A percentile compares a stretch with the other conserved stretches of the same genome.
Evolutionary conservation across 805 yeast species (phyloP).

Genomic region (Cyberlindnera samutprakarnensis): DNA sequence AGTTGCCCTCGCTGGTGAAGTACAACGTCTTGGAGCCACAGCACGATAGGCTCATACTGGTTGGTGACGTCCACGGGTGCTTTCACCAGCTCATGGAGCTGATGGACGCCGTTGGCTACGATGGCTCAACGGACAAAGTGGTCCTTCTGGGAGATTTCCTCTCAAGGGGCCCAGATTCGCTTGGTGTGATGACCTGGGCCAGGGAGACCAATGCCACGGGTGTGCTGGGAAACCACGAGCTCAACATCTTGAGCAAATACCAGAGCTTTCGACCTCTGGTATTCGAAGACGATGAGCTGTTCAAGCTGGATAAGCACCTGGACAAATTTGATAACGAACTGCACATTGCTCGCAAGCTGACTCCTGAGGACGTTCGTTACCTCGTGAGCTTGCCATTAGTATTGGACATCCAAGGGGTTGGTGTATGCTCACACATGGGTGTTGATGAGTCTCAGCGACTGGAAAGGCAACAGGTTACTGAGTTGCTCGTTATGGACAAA

Average conservation of each 20-base stretch:
- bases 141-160: conserved; percentile 79
- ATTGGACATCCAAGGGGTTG: conserved; percentile 49
- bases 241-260: conserved; percentile 58
- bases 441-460: conserved; percentile 4
- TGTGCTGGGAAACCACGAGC: conserved; percentile 86
- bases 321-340: conserved; percentile 12
- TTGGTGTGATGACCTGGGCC: conserved; percentile 60
- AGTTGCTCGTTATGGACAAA: conserved; percentile 60
- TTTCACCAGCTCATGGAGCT: conserved; percentile 46
- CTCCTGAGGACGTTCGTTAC: conserved; percentile 53
- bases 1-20: conserved; percentile 3
- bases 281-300: conserved; percentile 13
- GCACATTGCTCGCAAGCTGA: conserved; percentile 24
- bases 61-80: conserved; percentile 90
- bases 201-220: conserved; percentile 56
- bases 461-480: conserved; percentile 45
- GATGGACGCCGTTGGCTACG: conserved; percentile 40
- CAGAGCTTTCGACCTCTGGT: conserved; percentile 31
- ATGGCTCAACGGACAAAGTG: conserved; percentile 45
- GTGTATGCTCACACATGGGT: conserved; percentile 15
- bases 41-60: conserved; percentile 43
- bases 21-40: background rate
- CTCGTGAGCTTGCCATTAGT: conserved; percentile 60
- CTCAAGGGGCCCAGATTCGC: conserved; percentile 75
- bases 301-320: conserved; percentile 14